These are phyloP conservation scores for Sanghuangporus weigelae DNA, from an alignment of 1,284 basidiomycete genomes.

Conservation along the genomic window DNA sequence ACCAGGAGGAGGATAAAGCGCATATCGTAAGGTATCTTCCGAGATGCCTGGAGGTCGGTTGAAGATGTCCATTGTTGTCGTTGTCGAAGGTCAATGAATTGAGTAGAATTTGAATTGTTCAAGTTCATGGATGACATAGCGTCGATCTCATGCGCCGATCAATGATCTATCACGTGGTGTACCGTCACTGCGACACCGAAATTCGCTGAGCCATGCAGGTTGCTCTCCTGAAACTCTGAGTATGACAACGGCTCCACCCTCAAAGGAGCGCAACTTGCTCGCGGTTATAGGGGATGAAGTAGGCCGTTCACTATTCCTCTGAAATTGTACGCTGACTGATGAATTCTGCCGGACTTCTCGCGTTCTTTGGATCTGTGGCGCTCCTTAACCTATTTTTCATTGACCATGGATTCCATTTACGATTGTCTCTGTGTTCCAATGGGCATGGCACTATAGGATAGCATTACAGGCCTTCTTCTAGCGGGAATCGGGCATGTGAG, in stretches of 20 bases:
- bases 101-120: background rate
- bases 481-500: slow-evolving; percentile 90
- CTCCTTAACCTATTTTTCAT: background rate
- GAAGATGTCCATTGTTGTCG: slow-evolving; percentile 45
- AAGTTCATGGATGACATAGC: background rate
- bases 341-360: background rate
- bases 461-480: slow-evolving; percentile 88
- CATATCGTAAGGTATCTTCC: slow-evolving; percentile 82
- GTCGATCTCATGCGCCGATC: background rate
- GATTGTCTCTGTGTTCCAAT: background rate
- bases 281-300: slow-evolving; percentile 97
- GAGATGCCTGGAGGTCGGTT: slow-evolving; percentile 70
- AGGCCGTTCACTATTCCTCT: slow-evolving; percentile 19
- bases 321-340: background rate
- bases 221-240: too few relatives aligned
- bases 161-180: background rate
- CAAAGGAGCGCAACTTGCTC: slow-evolving; percentile 81
- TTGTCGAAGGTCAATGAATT: background rate
- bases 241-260: slow-evolving; percentile 34
- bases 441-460: slow-evolving; percentile 56
- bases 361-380: background rate
- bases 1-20: slow-evolving; percentile 53
- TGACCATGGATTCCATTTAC: background rate
- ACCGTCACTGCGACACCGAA: background rate
- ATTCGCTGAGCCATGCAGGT: background rate